Evolutionary conservation across 2,329 filamentous ascomycete species (phyloP), one percentile per base, ranked within the genome.

Genomic region (Bertia moriformis): DNA sequence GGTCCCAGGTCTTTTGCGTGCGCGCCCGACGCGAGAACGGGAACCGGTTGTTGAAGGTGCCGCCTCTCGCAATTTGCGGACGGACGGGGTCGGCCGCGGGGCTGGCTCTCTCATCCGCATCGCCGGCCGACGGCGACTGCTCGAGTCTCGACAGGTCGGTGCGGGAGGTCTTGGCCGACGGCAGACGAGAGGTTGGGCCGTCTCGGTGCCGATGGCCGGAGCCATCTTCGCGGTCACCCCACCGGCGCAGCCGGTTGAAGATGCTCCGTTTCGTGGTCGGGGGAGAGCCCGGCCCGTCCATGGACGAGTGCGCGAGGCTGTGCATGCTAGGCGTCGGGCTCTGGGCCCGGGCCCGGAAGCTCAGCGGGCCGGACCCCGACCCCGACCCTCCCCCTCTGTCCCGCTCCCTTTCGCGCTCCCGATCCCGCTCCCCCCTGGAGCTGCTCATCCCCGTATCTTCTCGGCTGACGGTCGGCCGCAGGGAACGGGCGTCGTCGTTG

Each of bases 241-340:
- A n/a, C n/a, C n/a, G n/a, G n/a, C n/a, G n/a, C n/a, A n/a, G n/a
- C n/a, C n/a, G n/a, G n/a, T n/a, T n/a, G n/a, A n/a, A n/a, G n/a
- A n/a, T n/a, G n/a, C n/a, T n/a, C n/a, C n/a, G n/a, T n/a, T n/a
- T n/a, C n/a, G n/a, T n/a, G n/a, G n/a, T n/a, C n/a, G n/a, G n/a
- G n/a, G n/a, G n/a, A n/a, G n/a, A n/a, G n/a, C n/a, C n/a, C n/a
- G n/a, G n/a, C n/a, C n/a, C n/a, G n/a, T n/a, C n/a, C n/a, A n/a
- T n/a, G n/a, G n/a, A n/a, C 54, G 55, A n/a, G 54, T 50, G 41
- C 47, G 61, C 50, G 58, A 67, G 51, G 51, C 80, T 85, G 48
- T 71, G 72, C 32, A 72, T 66, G 56, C 84, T 91, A 4, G 87
- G 83, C 1, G 85, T 84, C 18, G 88, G 86, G 57, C 88, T 93